Base-by-base conservation (phyloP, 805 yeast species). In the Kodamaea kakaduensis region DNA sequence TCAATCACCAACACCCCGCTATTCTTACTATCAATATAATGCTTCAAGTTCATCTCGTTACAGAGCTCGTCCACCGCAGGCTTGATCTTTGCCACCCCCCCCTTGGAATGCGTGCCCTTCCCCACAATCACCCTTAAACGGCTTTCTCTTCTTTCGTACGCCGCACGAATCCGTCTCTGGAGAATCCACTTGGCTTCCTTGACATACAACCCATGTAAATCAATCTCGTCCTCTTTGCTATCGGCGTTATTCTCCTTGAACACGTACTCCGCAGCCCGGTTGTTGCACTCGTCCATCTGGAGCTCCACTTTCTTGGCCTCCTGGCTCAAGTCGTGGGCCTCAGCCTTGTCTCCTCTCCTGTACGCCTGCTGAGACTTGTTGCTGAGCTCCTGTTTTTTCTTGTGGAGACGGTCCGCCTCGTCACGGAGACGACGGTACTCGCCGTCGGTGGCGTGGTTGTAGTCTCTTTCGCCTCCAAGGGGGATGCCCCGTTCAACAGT, bases 21-120 rank as follows among this genome's bases (percentile, higher is more conserved):
- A 56, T 90, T 90, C 36, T 81, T 73, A 2, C 69, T 67, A 48
- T 88, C 90, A 22, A 83, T 67, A 46, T 75, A 67, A 44, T 74
- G 75, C 18, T 59, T 71, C 45, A 89, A 69, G 17, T 75, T 64
- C 27, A 81, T 75, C 47, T 85, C 83, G 21, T 62, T 52, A 58
- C 96, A 87, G 52, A 86, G 60, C 32, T 76, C 72, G 51, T 86
- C 93, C 13, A 88, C 77, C 0, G 96, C 96, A 2, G 97, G 97
- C 57, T 82, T 84, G 47, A 90, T 61, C 58, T 88, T 89, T 26
- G 96, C 89, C 34, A 86, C 75, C 9, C 94, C 95, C 45, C 78
- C 69, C 35, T 72, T 69, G 1, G 96, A 85, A 56, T 89, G 97
- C 26, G 78, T 53, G 6, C 97, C 97, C 59, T 90, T 90, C 7